Evolutionary conservation across 2,329 filamentous ascomycete species (phyloP), one percentile per base, ranked within the genome.

Genomic region (Coniella vitis): DNA sequence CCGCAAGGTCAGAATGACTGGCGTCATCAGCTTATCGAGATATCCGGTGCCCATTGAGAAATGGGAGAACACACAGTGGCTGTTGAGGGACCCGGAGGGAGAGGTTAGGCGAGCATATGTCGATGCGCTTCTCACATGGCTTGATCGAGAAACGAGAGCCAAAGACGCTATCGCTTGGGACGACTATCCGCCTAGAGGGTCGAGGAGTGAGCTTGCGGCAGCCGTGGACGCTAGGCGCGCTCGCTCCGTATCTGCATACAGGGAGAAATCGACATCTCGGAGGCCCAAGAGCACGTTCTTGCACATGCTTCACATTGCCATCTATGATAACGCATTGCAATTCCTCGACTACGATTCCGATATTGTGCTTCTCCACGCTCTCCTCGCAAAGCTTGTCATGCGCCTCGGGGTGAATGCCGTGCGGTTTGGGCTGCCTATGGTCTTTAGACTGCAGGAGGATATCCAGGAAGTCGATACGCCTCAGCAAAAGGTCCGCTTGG

Each of bases 61-160:
- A 0, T 98, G 93, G 93, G 90, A 97, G 65, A 89, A 88, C n/a
- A 95, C 90, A 0, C 89, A 96, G 54, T 95, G 89, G 87, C 78
- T 97, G 38, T 70, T 97, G 17, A 83, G 86, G 34, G 91, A 96
- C 60, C 75, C 81, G 1, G 84, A 90, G 58, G 81, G 81, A 29
- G 75, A 81, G 29, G 90, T 97, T 31, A 81, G 90, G 47, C 84
- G 84, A 62, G 87, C 90, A 0, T 98, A 97, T 58, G 80, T 84
- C 7, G 88, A 95, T 64, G 87, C 89, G 4, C 66, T 97, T 14
- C 65, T 87, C 36, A 87, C 86, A 1, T 98, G 91, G 90, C 73
- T 96, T 45, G 80, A 86, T 49, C 72, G 84, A n/a, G 90, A 95
- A 65, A 87, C 87, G 16, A 84, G 77, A 1, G 75, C 72, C 50